These are phyloP conservation scores for Oryza meridionalis DNA, from an alignment of 176 grass and related monocot genomes.

Conservation along the genomic window DNA sequence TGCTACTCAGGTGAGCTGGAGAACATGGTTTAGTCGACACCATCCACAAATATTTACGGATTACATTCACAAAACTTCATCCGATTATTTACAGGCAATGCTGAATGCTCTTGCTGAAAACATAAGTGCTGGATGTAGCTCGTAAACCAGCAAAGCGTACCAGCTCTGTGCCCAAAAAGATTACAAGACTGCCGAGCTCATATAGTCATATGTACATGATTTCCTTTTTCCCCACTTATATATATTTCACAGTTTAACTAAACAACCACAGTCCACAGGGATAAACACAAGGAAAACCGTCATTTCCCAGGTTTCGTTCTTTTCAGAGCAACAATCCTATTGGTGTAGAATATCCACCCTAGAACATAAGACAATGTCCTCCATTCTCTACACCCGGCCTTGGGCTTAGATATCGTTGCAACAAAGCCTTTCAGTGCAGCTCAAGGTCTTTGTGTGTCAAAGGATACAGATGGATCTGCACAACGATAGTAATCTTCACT, in stretches of 20 bases:
- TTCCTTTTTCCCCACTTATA: constrained; percentile 11
- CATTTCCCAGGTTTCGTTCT: constrained; percentile 56
- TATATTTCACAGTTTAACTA: constrained; percentile 31
- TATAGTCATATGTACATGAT: constrained; percentile 24
- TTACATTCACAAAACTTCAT: constrained; percentile 20
- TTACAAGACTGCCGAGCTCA: constrained; percentile 7
- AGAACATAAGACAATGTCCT: constrained; percentile 72
- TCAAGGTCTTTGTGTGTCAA: constrained; percentile 68
- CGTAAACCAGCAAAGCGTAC: constrained; percentile 12
- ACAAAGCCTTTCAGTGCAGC: constrained; percentile 56
- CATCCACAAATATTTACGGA: constrained; percentile 23
- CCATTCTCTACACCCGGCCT: constrained; percentile 66
- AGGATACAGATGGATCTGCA: constrained; percentile 56
- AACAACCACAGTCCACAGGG: not conserved
- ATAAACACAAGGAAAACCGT: constrained; percentile 17
- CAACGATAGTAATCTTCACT: constrained; percentile 37
- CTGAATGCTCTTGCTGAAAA: not conserved
- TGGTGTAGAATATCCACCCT: constrained; percentile 80
- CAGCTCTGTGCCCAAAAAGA: not conserved
- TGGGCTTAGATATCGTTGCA: constrained; percentile 56
- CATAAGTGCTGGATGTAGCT: not conserved
- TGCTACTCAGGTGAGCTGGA: not conserved
- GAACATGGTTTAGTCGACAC: not conserved
- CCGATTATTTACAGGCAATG: constrained; percentile 25
- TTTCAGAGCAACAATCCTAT: constrained; percentile 64